Conservation (phyloP, 2,329 filamentous ascomycete genomes). For the Penicillium concentricum region DNA sequence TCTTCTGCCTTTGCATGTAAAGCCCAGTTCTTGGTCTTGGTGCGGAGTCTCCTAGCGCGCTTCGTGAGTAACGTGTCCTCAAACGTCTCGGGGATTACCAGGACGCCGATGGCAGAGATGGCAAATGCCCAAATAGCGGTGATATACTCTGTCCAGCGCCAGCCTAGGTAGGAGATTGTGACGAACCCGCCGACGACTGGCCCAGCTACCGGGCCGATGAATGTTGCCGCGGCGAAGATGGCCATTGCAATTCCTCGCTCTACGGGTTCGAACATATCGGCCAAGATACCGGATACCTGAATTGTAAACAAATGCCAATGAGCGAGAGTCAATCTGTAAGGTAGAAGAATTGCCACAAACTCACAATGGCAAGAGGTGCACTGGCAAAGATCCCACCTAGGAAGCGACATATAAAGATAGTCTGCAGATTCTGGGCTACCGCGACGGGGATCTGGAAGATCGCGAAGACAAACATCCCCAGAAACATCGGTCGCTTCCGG, state of each 20-base stretch:
- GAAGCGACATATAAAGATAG: conserved; percentile 56
- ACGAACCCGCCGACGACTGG: conserved; percentile 54
- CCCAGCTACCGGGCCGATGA: conserved; percentile 51
- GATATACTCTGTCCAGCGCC: conserved; percentile 59
- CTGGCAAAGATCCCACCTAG: conserved; percentile 54
- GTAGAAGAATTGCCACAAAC: conserved; percentile 6
- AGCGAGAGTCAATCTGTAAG: not conserved
- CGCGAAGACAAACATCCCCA: conserved; percentile 49
- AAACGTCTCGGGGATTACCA: conserved; percentile 54
- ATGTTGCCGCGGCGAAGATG: conserved; percentile 48
- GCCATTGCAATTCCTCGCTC: conserved; percentile 48
- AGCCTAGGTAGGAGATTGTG: conserved; percentile 50
- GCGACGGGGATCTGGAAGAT: conserved; percentile 58
- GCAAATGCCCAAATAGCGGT: conserved; percentile 50
- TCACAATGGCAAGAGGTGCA: conserved; percentile 52
- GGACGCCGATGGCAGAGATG: conserved; percentile 44
- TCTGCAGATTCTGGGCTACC: conserved; percentile 54
- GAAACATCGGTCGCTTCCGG: conserved; percentile 49
- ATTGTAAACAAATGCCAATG: not conserved
- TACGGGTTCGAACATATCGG: conserved; percentile 51
- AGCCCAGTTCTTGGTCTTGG: conserved; percentile 48
- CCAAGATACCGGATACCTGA: conserved; percentile 38
- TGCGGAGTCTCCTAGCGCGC: conserved; percentile 46
- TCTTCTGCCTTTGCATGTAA: conserved; percentile 37
- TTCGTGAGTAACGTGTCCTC: conserved; percentile 41